Base-by-base conservation (phyloP, 495 filamentous ascomycete genomes). In the Penicillium pancosmium region DNA sequence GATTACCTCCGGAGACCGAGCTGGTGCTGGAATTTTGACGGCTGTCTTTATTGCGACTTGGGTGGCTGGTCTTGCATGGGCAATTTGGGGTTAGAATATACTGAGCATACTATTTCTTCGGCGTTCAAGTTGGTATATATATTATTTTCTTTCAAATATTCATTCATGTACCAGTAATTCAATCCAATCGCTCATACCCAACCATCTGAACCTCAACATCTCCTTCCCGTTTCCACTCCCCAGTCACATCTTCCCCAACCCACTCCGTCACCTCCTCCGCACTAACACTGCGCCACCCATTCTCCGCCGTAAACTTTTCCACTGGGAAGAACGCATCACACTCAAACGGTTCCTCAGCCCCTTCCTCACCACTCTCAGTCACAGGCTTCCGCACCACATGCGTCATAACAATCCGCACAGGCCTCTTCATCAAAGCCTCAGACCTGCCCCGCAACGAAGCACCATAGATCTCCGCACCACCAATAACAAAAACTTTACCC, bases 241-340 rank as follows among this genome's bases (percentile, higher is more conserved):
- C 64, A 34, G 61, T 56, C 46, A 80, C 76, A 54, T 66, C 58
- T 64, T 80, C 78, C 16, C 75, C 78, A 62, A 79, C 75, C 78
- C 77, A 80, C 58, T 65, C 72, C 15, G 70, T 67, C 34, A 80
- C 67, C 62, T 79, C 77, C 38, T 57, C 54, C 6, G 65, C 19
- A 58, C 69, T 73, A 44, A 62, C 77, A 65, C 55, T 67, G 64
- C 73, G 59, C 77, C 77, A 80, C 9, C 71, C 72, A 63, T 67
- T 62, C 56, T 64, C 52, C 19, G 13, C 13, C 16, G 59, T 55
- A 43, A 76, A 56, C 41, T 60, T 62, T 69, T 81, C 75, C 25
- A 89, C 60, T 6, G 90, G 89, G 68, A 97, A 97, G 59, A 89
- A 89, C 0, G 88, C 89, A 86, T 98, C 94, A 72, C 92, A 96